Conservation (phyloP, 257 asterid species). For the Scutellaria galericulata region DNA sequence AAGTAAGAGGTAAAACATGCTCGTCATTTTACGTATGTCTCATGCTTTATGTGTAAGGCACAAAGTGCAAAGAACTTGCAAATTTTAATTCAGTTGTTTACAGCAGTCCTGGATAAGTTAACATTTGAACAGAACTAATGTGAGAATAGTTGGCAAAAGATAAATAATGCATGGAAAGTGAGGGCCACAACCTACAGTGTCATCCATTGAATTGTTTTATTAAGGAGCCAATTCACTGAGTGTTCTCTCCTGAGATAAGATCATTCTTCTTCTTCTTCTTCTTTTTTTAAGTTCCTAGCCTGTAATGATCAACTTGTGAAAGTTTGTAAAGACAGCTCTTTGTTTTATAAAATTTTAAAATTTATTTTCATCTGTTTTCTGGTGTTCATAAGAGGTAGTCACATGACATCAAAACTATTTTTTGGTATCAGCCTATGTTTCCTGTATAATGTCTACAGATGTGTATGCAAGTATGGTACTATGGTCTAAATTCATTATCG, state of each 20-base stretch:
- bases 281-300: background rate
- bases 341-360: background rate
- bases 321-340: constrained; percentile 10
- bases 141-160: constrained; percentile 9
- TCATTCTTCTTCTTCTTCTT: background rate
- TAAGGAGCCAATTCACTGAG: constrained; percentile 1
- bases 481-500: constrained; percentile 4
- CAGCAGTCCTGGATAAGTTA: background rate
- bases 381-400: background rate
- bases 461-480: background rate
- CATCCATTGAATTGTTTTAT: background rate
- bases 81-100: background rate
- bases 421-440: background rate
- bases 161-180: constrained; percentile 9
- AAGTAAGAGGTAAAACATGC: too few relatives aligned
- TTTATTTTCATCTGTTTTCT: background rate
- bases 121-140: constrained; percentile 4
- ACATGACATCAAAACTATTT: background rate
- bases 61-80: background rate
- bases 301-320: constrained; percentile 1
- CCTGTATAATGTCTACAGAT: background rate
- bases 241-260: constrained; percentile 23
- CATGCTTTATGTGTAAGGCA: too few relatives aligned
- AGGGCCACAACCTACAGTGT: background rate
- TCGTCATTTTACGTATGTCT: background rate